Evolutionary conservation across 352 stramenopile species (phyloP), one percentile per base, ranked within the genome.

Genomic region (Phytophthora crassamura): DNA sequence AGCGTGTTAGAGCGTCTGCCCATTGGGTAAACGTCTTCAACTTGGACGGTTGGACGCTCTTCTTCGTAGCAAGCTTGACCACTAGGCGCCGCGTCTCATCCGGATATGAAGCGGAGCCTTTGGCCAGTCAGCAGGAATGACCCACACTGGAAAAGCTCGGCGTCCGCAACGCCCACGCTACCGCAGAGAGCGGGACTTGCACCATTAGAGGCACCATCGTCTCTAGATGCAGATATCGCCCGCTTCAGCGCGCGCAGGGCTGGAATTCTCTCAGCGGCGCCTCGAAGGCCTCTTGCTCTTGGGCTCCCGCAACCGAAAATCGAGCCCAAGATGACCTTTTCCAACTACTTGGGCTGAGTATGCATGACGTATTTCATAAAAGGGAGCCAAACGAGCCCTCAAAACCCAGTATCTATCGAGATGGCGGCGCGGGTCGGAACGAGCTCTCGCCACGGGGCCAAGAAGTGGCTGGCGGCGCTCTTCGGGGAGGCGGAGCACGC

Each of bases 391-490:
- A n/a, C n/a, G n/a, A n/a, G n/a, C n/a, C n/a, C n/a, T n/a, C n/a
- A n/a, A n/a, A n/a, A n/a, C n/a, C n/a, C n/a, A n/a, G n/a, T 28
- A 62, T 64, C 56, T 20, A 38, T 34, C 48, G 45, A 46, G 2
- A 88, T 89, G 80, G 78, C 80, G 34, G 71, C 80, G 35, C 80
- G 77, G 35, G 77, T 73, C 45, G 78, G 74, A 45, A 52, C 67
- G 56, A 78, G 64, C 28, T 70, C 75, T 62, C 78, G 82, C 25
- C 72, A 85, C 30, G 78, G 82, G 41, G 84, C 86, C 50, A 87
- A 86, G 64, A 94, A 94, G 72, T 94, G 86, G 86, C 70, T 94
- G 51, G 69, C 79, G 53, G 89, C 82, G 64, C 61, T 93, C 45
- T 91, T 94, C 40, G 78, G 81, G 9, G 86, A 93, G 16, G 68